Conservation (phyloP, 768 basidiomycete genomes). For the Phaeotremella fagi region DNA sequence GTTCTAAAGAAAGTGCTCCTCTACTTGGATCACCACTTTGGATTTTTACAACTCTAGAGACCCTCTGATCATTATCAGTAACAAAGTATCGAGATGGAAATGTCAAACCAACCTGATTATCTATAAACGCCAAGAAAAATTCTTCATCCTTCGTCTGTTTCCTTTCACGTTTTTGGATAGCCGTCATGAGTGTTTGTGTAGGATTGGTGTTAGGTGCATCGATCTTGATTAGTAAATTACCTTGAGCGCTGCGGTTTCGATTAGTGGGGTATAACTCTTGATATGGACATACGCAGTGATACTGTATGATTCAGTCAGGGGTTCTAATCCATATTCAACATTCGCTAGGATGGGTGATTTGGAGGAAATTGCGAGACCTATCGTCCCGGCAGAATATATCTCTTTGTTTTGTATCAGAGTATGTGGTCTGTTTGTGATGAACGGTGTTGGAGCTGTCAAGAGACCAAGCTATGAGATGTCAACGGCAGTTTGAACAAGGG, state of each 20-base stretch:
- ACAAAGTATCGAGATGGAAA: background rate
- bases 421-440: constrained; percentile 41
- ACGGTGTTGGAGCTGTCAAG: constrained; percentile 44
- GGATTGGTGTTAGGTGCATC: constrained; percentile 33
- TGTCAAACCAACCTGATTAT: background rate
- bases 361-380: constrained; percentile 37
- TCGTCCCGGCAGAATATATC: constrained; percentile 24
- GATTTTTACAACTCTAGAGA: constrained; percentile 38
- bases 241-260: constrained; percentile 35
- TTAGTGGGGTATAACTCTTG: background rate
- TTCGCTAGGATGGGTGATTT: background rate
- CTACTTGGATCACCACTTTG: constrained; percentile 46
- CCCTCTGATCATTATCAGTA: background rate
- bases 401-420: constrained; percentile 34
- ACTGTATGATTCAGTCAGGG: constrained; percentile 15
- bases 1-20: constrained; percentile 44
- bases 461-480: constrained; percentile 27
- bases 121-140: constrained; percentile 41
- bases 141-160: constrained; percentile 44
- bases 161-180: constrained; percentile 30
- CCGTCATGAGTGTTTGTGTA: constrained; percentile 40
- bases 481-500: background rate
- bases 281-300: constrained; percentile 40
- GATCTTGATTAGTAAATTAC: constrained; percentile 42
- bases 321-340: constrained; percentile 27